Evolutionary conservation across 768 basidiomycete genomes (phyloP).

Genomic region (Xerocomellus dryophilus): DNA sequence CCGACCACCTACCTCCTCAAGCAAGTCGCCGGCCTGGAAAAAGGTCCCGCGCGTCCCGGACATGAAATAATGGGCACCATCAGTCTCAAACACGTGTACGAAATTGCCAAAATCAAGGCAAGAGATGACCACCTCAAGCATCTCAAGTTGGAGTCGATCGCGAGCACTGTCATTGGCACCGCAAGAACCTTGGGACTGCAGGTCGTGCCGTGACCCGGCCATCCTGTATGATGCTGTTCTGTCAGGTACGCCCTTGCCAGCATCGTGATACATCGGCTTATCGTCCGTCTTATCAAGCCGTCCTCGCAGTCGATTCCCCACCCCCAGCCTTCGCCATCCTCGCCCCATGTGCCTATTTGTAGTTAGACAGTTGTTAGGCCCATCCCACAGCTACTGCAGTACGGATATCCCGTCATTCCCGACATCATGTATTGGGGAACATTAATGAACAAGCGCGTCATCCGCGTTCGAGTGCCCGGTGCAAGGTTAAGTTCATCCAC

Average conservation of each 20-base stretch:
- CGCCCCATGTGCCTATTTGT: conserved; percentile 19
- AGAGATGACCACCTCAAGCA: conserved; percentile 87
- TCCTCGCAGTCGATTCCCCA: conserved; percentile 10
- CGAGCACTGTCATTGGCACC: conserved; percentile 84
- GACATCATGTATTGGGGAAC: conserved; percentile 32
- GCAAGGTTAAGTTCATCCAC: conserved; percentile 39
- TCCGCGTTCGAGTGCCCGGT: conserved; percentile 28
- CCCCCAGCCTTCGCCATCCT: conserved; percentile 11
- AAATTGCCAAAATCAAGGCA: conserved; percentile 96
- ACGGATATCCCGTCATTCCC: conserved; percentile 24
- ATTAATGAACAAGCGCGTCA: conserved; percentile 35
- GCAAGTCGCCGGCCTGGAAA: conserved; percentile 84
- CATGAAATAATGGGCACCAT: conserved; percentile 78
- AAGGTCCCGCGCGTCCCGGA: conserved; percentile 82
- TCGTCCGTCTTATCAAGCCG: conserved; percentile 28
- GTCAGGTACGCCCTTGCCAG: conserved; percentile 28
- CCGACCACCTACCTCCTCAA: conserved; percentile 89
- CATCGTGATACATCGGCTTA: conserved; percentile 22
- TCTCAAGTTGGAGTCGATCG: conserved; percentile 82
- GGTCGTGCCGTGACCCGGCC: conserved; percentile 70
- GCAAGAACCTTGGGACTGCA: conserved; percentile 86
- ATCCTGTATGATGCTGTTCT: conserved; percentile 9
- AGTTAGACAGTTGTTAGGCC: conserved; percentile 26
- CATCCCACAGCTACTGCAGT: conserved; percentile 18
- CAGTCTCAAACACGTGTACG: conserved; percentile 95